Evolutionary conservation across 2,329 filamentous ascomycete species (phyloP).

Genomic region (Chaetomium sp.): DNA sequence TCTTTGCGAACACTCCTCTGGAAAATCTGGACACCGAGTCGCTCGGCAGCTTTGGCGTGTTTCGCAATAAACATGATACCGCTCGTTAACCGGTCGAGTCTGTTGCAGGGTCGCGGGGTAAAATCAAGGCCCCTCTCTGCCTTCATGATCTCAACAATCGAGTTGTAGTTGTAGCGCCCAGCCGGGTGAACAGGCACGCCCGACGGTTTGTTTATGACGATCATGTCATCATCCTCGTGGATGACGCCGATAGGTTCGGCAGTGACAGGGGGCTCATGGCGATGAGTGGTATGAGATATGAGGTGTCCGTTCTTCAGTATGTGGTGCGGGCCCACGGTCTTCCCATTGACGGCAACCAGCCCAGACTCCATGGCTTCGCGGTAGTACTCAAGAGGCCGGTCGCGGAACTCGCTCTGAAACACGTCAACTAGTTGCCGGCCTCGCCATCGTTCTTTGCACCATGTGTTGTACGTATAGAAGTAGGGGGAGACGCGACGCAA

Average conservation of each 20-base stretch:
- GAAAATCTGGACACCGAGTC: constrained; percentile 74
- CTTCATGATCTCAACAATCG: constrained; percentile 89
- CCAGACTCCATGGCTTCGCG: constrained; percentile 79
- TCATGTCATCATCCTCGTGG: constrained; percentile 88
- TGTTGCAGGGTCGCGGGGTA: constrained; percentile 74
- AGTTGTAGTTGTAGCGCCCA: constrained; percentile 94
- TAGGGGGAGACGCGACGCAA: constrained; percentile 84
- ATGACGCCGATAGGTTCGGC: constrained; percentile 77
- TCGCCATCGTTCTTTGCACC: constrained; percentile 92
- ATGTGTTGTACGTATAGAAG: constrained; percentile 92
- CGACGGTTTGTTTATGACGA: constrained; percentile 96
- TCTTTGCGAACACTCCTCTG: constrained; percentile 88
- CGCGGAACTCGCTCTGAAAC: constrained; percentile 88
- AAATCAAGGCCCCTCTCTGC: constrained; percentile 65
- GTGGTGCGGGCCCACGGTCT: constrained; percentile 66
- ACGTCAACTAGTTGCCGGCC: constrained; percentile 80
- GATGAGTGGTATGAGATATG: constrained; percentile 89
- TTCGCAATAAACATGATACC: constrained; percentile 99
- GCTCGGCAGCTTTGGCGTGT: constrained; percentile 75
- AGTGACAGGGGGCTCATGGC: constrained; percentile 92
- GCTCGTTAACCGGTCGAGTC: constrained; percentile 90
- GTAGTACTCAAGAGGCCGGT: constrained; percentile 85
- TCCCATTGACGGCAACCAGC: constrained; percentile 77
- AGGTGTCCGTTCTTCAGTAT: constrained; percentile 85
- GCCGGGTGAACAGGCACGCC: constrained; percentile 95